Conservation (phyloP, 768 basidiomycete genomes). For the Ramaria sp. region DNA sequence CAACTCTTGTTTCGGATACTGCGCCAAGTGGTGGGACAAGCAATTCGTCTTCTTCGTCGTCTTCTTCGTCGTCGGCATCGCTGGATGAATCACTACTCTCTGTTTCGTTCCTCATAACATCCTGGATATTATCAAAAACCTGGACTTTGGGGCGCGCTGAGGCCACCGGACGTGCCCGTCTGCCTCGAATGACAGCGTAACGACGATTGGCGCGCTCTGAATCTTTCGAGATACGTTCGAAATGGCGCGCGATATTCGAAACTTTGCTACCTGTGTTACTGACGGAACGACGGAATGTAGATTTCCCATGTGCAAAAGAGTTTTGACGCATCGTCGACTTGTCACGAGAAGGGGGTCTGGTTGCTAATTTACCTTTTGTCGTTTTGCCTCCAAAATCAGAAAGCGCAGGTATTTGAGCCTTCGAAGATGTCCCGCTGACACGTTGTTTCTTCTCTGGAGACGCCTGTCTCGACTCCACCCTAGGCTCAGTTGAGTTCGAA, state of each 20-base stretch:
- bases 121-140: slow-evolving; percentile 80
- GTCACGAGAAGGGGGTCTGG: slow-evolving; percentile 23
- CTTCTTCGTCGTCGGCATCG: slow-evolving; percentile 60
- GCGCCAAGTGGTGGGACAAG: slow-evolving; percentile 15
- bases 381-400: slow-evolving; percentile 13
- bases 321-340: slow-evolving; percentile 34
- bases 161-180: slow-evolving; percentile 82
- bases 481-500: slow-evolving; percentile 38
- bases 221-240: slow-evolving; percentile 73
- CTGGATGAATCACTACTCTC: slow-evolving; percentile 58
- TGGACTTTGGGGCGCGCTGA: slow-evolving; percentile 82
- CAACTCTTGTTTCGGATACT: neutral
- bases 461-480: slow-evolving; percentile 46
- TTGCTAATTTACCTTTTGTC: slow-evolving; percentile 23
- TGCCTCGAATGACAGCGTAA: slow-evolving; percentile 79
- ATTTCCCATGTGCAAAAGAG: slow-evolving; percentile 31
- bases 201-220: slow-evolving; percentile 64
- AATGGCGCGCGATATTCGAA: slow-evolving; percentile 81
- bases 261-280: slow-evolving; percentile 56
- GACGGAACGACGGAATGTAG: slow-evolving; percentile 40
- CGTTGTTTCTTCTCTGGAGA: slow-evolving; percentile 63
- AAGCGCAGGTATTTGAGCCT: slow-evolving; percentile 15
- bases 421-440: slow-evolving; percentile 24
- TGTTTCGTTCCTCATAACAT: slow-evolving; percentile 77
- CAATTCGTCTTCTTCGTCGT: slow-evolving; percentile 36